These are phyloP conservation scores for Eremothecium sinecaudum DNA, from an alignment of 1,139 yeast species.

Conservation along the genomic window DNA sequence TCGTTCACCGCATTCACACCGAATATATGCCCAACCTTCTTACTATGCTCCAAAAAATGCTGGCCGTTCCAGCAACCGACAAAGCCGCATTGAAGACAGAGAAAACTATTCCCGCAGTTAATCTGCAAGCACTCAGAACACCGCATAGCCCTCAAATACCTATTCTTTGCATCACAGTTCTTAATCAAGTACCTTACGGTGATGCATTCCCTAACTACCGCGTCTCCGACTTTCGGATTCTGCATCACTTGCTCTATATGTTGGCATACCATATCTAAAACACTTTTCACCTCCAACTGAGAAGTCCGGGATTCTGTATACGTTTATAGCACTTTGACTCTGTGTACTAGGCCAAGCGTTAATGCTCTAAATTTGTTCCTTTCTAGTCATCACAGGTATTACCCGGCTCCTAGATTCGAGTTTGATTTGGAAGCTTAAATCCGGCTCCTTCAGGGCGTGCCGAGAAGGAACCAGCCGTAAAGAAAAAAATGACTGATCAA, in stretches of 20 bases:
- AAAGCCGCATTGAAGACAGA: conserved; percentile 78
- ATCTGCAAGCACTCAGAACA: conserved; percentile 29
- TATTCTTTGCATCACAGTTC: conserved; percentile 18
- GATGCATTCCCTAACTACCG: conserved; percentile 23
- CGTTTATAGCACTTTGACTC: no score
- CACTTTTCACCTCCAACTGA: no score
- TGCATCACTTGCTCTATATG: conserved; percentile 25
- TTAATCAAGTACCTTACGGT: conserved; percentile 21
- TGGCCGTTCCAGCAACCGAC: conserved; percentile 58
- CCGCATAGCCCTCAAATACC: conserved; percentile 17
- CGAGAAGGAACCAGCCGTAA: no score
- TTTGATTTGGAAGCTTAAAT: no score
- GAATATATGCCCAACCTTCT: conserved; percentile 56
- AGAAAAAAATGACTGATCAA: no score
- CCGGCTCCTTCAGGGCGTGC: no score
- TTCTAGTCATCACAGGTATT: no score
- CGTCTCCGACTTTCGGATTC: conserved; percentile 22
- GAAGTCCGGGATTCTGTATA: no score
- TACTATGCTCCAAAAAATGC: conserved; percentile 58
- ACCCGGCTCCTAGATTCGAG: no score
- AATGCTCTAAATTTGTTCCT: no score
- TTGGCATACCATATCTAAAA: conserved; percentile 18
- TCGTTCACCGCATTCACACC: conserved; percentile 45
- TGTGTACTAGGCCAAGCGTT: no score
- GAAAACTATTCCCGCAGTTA: conserved; percentile 42